phyloP scores from a whole-genome alignment of 768 basidiomycete species.

The Zangia roseola region DNA sequence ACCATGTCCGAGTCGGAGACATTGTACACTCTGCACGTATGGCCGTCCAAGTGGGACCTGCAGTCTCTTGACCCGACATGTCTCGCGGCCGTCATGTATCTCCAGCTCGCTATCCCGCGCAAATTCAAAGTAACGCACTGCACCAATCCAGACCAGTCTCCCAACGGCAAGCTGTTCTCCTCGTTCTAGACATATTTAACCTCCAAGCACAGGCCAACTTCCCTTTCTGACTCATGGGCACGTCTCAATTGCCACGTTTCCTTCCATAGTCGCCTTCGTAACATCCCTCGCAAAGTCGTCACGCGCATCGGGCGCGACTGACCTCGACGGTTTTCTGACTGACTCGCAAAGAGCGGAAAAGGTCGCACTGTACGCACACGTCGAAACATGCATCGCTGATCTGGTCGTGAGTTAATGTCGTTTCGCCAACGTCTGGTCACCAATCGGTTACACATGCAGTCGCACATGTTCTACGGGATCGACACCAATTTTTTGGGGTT shows the following conservation, averaged over 20 bases:
- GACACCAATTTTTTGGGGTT: constrained; percentile 60
- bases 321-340: constrained; percentile 51
- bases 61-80: constrained; percentile 68
- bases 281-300: constrained; percentile 43
- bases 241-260: constrained; percentile 47
- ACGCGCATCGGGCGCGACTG: constrained; percentile 29
- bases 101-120: constrained; percentile 70
- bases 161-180: constrained; percentile 53
- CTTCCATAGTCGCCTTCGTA: constrained; percentile 66
- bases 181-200: constrained; percentile 1
- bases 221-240: constrained; percentile 67
- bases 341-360: constrained; percentile 49
- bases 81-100: constrained; percentile 62
- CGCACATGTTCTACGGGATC: constrained; percentile 60
- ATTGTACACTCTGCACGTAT: constrained; percentile 51
- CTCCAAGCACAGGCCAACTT: constrained; percentile 54
- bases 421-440: not conserved
- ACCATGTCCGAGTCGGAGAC: too few species aligned
- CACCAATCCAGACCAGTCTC: constrained; percentile 68
- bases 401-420: constrained; percentile 53
- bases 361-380: constrained; percentile 63
- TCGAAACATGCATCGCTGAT: constrained; percentile 65
- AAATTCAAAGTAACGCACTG: constrained; percentile 61
- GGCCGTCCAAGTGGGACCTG: constrained; percentile 66
- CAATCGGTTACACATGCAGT: constrained; percentile 38